Percentiles rank a stretch among this genome's conserved stretches.
Evolutionary conservation across 257 asterid species (phyloP).

Genomic region (Linderniella brevidens): DNA sequence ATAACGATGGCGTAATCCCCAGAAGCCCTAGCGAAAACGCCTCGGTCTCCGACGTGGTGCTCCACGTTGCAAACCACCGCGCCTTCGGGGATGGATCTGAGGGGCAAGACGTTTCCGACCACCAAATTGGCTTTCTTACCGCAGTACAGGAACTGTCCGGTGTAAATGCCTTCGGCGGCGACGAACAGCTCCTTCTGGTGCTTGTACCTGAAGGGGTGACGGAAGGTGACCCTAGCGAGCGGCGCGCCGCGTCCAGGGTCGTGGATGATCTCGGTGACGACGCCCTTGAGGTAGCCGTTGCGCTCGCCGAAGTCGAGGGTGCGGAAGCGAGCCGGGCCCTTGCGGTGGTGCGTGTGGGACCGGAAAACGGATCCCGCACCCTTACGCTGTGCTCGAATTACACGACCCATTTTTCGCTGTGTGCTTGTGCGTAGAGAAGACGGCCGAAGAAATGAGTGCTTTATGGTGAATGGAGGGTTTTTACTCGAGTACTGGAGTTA

Average conservation of each 20-base stretch:
- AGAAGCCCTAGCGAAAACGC: constrained; percentile 4
- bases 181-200: constrained; percentile 5
- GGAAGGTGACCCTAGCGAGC: constrained; percentile 1
- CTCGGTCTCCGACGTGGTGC: constrained; percentile 6
- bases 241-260: constrained; percentile 4
- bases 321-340: constrained; percentile 6
- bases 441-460: constrained; percentile 1
- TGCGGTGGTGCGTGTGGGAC: constrained; percentile 4
- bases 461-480: background rate
- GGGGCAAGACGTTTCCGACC: constrained; percentile 5
- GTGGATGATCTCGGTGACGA: constrained; percentile 3
- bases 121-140: constrained; percentile 5
- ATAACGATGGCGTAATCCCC: constrained; percentile 5
- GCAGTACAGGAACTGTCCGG: constrained; percentile 3
- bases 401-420: constrained; percentile 4
- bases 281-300: constrained; percentile 5
- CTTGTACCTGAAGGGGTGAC: constrained; percentile 2
- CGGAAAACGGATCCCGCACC: constrained; percentile 3
- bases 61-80: constrained; percentile 5
- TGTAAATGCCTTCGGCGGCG: constrained; percentile 4
- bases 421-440: background rate
- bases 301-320: constrained; percentile 4
- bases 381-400: constrained; percentile 7
- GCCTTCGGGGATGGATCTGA: constrained; percentile 3
- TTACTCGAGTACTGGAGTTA: no score